Conservation (phyloP, 108 stramenopile genomes). For the Craspedostauros australis region DNA sequence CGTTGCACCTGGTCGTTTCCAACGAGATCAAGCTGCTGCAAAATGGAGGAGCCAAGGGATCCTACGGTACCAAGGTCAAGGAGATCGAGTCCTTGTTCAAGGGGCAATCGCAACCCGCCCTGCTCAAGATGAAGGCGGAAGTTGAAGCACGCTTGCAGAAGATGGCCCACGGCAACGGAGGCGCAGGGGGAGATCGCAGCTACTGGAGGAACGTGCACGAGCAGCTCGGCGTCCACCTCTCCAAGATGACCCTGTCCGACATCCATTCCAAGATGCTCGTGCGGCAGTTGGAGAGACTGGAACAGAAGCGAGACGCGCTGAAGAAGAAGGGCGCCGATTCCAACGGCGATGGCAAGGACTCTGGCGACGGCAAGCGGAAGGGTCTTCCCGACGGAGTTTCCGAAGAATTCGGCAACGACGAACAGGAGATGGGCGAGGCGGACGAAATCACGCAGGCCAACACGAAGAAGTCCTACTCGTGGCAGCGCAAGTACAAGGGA, state of each 20-base stretch:
- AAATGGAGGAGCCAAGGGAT: conserved; percentile 56
- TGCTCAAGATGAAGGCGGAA: conserved; percentile 82
- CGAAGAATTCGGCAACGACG: conserved; percentile 75
- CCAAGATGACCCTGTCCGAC: conserved; percentile 77
- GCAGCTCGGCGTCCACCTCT: conserved; percentile 78
- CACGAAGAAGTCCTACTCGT: conserved; percentile 47
- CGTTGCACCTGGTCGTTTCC: conserved; percentile 47
- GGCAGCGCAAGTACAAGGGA: conserved; percentile 94
- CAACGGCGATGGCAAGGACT: conserved; percentile 20
- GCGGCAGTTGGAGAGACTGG: conserved; percentile 84
- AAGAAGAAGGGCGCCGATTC: conserved; percentile 13
- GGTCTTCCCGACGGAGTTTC: conserved; percentile 51
- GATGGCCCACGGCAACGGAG: conserved; percentile 22
- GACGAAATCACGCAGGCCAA: conserved; percentile 56
- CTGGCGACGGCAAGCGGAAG: conserved; percentile 13
- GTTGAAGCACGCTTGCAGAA: conserved; percentile 57
- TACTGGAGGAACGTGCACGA: conserved; percentile 86
- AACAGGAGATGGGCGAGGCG: conserved; percentile 79
- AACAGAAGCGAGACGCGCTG: conserved; percentile 65
- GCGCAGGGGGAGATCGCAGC: conserved; percentile 51
- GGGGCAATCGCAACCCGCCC: conserved; percentile 57
- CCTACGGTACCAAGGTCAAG: conserved; percentile 53
- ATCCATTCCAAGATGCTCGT: conserved; percentile 91
- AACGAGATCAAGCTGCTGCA: conserved; percentile 75
- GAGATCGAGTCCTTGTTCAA: conserved; percentile 83